Evolutionary conservation across 257 asterid genomes (phyloP).

Genomic region (Paulownia fortunei): DNA sequence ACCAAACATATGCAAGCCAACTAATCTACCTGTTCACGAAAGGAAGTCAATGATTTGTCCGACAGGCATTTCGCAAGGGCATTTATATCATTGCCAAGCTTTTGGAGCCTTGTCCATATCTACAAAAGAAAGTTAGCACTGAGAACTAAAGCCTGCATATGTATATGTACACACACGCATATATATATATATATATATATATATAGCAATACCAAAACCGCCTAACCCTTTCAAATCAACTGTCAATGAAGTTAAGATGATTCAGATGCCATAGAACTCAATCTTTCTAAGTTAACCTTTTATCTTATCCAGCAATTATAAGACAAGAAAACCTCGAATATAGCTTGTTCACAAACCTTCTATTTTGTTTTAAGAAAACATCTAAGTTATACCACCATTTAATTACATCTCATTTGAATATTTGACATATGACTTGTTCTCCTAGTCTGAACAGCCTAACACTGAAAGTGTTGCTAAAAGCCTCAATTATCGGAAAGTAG

Average conservation of each 20-base stretch:
- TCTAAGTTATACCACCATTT: not conserved
- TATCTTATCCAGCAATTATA: not conserved
- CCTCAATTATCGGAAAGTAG: not conserved
- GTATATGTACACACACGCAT: not conserved
- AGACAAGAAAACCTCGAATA: not conserved
- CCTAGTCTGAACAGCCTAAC: not conserved
- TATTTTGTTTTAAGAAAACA: not conserved
- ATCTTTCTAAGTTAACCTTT: not conserved
- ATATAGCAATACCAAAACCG: not conserved
- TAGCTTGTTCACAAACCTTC: not conserved
- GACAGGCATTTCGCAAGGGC: slow-evolving; percentile 64
- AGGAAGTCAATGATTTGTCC: slow-evolving; percentile 51
- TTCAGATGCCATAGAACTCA: not conserved
- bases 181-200: not conserved
- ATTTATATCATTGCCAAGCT: slow-evolving; percentile 58
- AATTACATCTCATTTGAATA: not conserved
- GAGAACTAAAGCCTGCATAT: slow-evolving; percentile 3
- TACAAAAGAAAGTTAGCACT: slow-evolving; percentile 39
- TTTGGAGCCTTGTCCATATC: slow-evolving; percentile 75
- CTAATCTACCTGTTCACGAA: slow-evolving; percentile 55
- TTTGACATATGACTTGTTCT: not conserved
- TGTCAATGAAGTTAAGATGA: not conserved
- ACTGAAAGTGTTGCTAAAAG: not conserved
- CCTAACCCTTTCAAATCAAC: not conserved
- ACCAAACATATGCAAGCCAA: slow-evolving; percentile 19